Evolutionary conservation across 2,329 filamentous ascomycete genomes (phyloP), one percentile per base, ranked within the genome.

Genomic region (Pseudofabraea citricarpa): DNA sequence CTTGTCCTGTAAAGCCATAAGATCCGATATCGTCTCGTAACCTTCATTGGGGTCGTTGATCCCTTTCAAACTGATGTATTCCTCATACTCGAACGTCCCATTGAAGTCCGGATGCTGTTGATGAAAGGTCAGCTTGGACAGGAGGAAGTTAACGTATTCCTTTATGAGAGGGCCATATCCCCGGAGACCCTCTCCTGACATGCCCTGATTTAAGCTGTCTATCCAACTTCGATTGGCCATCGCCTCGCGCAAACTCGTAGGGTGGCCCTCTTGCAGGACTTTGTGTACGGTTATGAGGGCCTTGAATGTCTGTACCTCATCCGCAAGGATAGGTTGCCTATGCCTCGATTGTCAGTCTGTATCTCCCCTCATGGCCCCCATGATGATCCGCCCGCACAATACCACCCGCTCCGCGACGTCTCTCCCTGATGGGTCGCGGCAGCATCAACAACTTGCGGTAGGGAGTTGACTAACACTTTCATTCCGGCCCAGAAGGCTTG

Each of bases 11-110:
- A 98, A 75, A 7, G 83, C 85, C 90, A 97, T 96, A 43, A 98
- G 77, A 66, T 98, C 93, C 54, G 85, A 87, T 56, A 98, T 97
- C 19, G 91, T 96, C 73, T 98, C 93, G 63, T 84, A 91, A 62
- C 93, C 93, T 70, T 98, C 93, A 61, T 98, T 97, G 4, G 93
- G 93, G 65, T 98, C 93, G 65, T 97, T 96, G 71, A 95, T 97
- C 21, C 90, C 89, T 72, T 95, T 97, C 63, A 98, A 74, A 62
- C 90, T 95, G 64, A 97, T 90, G 65, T 98, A 98, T 64, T 98
- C 93, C 70, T 97, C 91, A 62, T 98, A 98, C 64, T 98, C 93
- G 60, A 98, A 98, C 2, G 91, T 90, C 47, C 91, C 93, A 67
- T 98, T 98, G 73, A 98, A 98, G 65, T 97, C 91, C 15, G 90